Base-by-base conservation (phyloP, 108 stramenopile species). In the Cylindrotheca fusiformis region DNA sequence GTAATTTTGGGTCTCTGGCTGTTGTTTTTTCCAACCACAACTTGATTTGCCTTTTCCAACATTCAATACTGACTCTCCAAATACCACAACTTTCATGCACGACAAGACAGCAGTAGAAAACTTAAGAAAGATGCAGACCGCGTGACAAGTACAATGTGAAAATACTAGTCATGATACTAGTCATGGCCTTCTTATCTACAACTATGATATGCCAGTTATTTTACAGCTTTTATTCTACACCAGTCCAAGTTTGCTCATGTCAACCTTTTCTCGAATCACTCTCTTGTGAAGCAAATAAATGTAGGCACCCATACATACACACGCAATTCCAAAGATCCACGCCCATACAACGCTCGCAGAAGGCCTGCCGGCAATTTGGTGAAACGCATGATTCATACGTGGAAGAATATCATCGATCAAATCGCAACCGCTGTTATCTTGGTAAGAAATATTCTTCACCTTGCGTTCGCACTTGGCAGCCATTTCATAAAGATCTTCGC, bases 401-500 rank as follows among this genome's bases (percentile, higher is more conserved):
- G 78, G 68, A 31, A 79, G 41, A 28, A 79, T 63, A 2, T 48
- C 55, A 41, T 74, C 46, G 55, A 88, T 85, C 41, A 74, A 74
- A 8, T 75, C 61, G 32, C 87, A 88, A 18, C 64, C 80, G 51
- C 60, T 55, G 22, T 61, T 80, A 52, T 85, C 80, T 48, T 69
- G 73, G 65, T 86, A 86, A 22, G 36, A 68, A 59, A 50, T 51
- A 21, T 47, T 49, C 26, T 69, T 69, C 28, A 86, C 47, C 28
- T 75, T 76, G 20, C 31, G 65, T 60, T 91, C 90, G 61, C 90
- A 91, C 58, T 86, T 85, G 36, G 69, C 82, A 46, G 78, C 32
- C 45, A 69, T 30, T 41, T 75, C 71, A 65, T 91, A 91, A 3
- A 84, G 47, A 18, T 72, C 44, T 49, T 72, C 78, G 53, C 90